These are phyloP conservation scores for sunflower (Helianthus annuus) DNA, from an alignment of 129 eudicot species.

Conservation along the genomic window HanXRQr2.0-SUNRISE NC_035441.2:27166867-27167366, in stretches of 20 bases:
- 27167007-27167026: constrained; percentile 20
- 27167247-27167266: too few relatives aligned
- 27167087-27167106: constrained; percentile 7
- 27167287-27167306: too few relatives aligned
- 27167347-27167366: too few relatives aligned
- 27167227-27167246: too few relatives aligned
- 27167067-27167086: not conserved
- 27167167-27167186: constrained; percentile 22
- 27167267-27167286: too few relatives aligned
- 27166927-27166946: not conserved
- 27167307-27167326: too few relatives aligned
- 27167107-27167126: constrained; percentile 20
- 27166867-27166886: too few relatives aligned
- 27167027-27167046: constrained; percentile 21
- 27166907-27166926: too few relatives aligned
- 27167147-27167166: constrained; percentile 21
- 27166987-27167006: not conserved
- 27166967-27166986: not conserved
- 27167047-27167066: not conserved
- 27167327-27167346: too few relatives aligned
- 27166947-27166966: not conserved
- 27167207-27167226: not conserved
- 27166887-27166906: too few relatives aligned
- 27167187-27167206: not conserved
- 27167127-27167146: constrained; percentile 26